Base-by-base conservation (phyloP, 2,329 filamentous ascomycete species). In the Sporothrix curviconia region DNA sequence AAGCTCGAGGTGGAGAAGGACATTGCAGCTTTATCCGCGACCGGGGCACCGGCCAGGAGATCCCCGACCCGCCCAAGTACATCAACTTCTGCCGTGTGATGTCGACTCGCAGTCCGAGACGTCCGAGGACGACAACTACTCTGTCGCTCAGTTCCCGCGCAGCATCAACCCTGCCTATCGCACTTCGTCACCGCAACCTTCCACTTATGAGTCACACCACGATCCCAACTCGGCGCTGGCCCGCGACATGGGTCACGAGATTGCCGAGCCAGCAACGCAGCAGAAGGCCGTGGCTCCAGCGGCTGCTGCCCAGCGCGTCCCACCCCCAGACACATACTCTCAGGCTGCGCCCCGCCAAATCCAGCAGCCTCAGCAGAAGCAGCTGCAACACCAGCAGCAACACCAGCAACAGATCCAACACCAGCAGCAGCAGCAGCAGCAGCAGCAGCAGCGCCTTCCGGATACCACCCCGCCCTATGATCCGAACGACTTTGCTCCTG, bases 71-170 rank as follows among this genome's bases (percentile, higher is more conserved):
- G 24, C 94, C 94, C 43, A 96, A 91, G 71, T 99, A 96, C 71
- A 96, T 99, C 82, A 96, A 99, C 76, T 99, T 97, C 71, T 95
- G 90, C 70, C 87, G 94, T 11, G 92, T 15, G 92, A 96, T 69
- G 74, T 86, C 46, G 94, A 99, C 65, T 85, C 83, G 37, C 84
- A 85, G 64, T 96, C 92, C 1, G 90, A 94, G 61, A 78, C 81
- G 11, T 92, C 89, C 0, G 91, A 95, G n/a, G n/a, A n/a, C 22
- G 92, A 96, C 62, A 90, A 92, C 64, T 99, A 96, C 69, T 95
- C 91, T 0, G 90, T 99, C 12, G 95, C 95, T 4, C 92, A 99
- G 68, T 99, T 97, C 66, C 90, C 92, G 60, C 82, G 94, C 59
- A 92, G 88, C 56, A 96, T 96, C 73, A 99, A 99, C 67, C 92